A percentile compares a stretch with the other conserved stretches of the same genome.
Evolutionary conservation across 371 early-diverging fungal species (phyloP).

Genomic region (Mucor irregularis): DNA sequence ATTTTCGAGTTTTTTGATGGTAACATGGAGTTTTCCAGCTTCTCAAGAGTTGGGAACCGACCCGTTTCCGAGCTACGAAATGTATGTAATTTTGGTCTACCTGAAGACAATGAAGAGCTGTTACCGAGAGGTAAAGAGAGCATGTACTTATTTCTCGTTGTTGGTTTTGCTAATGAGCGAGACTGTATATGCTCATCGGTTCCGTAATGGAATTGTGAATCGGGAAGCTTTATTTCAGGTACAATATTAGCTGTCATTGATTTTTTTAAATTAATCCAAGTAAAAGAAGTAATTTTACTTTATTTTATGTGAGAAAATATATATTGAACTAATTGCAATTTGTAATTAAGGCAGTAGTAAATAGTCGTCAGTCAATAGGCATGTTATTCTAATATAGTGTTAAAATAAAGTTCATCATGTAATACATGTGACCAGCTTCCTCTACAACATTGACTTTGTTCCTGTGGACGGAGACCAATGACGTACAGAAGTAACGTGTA

Average conservation of each 20-base stretch:
- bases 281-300: no score
- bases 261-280: not conserved
- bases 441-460: slow-evolving; percentile 13
- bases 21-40: slow-evolving; percentile 13
- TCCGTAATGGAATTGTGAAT: not conserved
- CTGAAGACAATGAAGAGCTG: not conserved
- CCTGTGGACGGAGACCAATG: slow-evolving; percentile 25
- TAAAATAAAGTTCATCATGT: no score
- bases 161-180: not conserved
- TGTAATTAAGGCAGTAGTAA: no score
- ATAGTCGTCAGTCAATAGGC: no score
- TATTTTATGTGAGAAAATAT: no score
- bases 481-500: slow-evolving; percentile 33
- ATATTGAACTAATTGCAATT: no score
- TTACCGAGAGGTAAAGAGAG: no score
- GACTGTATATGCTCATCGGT: not conserved
- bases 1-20: slow-evolving; percentile 9
- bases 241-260: not conserved
- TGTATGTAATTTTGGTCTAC: slow-evolving; percentile 33
- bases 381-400: no score
- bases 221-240: not conserved
- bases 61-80: slow-evolving; percentile 40
- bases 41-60: slow-evolving; percentile 35
- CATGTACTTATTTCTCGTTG: not conserved
- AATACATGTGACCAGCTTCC: slow-evolving; percentile 1